phyloP scores from a whole-genome alignment of 441 rosid genomes.

The Jatropha podagrica region DNA sequence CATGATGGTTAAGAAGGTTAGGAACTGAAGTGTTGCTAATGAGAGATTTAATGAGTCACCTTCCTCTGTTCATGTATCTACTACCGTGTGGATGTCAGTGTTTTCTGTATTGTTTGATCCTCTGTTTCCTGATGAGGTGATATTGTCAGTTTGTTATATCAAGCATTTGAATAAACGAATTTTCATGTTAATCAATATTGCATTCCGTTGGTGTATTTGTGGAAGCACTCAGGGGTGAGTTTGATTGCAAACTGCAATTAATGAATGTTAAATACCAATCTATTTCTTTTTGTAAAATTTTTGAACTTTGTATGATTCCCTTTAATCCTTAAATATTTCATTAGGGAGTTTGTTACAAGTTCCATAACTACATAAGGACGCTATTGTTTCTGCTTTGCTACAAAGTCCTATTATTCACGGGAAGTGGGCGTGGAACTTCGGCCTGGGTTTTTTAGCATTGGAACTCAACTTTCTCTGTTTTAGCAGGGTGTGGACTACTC shows the following conservation, averaged over 20 bases:
- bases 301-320: neutral
- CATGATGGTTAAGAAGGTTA: conserved; percentile 31
- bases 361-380: no score
- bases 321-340: no score
- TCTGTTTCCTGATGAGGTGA: conserved; percentile 15
- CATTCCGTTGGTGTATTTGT: neutral
- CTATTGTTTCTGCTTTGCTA: no score
- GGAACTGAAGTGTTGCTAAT: neutral
- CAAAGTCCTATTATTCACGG: no score
- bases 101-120: conserved; percentile 18
- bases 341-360: no score
- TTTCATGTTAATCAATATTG: neutral
- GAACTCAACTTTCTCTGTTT: no score
- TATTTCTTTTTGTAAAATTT: conserved; percentile 3
- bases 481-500: no score
- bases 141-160: conserved; percentile 3
- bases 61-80: conserved; percentile 9
- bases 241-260: neutral
- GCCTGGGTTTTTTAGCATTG: no score
- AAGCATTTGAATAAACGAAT: conserved; percentile 7
- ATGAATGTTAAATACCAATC: neutral
- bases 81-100: conserved; percentile 18
- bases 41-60: conserved; percentile 17
- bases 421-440: no score
- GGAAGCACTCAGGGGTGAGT: neutral